Base-by-base conservation (phyloP, 495 filamentous ascomycete genomes). In the Amorphotheca resinae region DNA sequence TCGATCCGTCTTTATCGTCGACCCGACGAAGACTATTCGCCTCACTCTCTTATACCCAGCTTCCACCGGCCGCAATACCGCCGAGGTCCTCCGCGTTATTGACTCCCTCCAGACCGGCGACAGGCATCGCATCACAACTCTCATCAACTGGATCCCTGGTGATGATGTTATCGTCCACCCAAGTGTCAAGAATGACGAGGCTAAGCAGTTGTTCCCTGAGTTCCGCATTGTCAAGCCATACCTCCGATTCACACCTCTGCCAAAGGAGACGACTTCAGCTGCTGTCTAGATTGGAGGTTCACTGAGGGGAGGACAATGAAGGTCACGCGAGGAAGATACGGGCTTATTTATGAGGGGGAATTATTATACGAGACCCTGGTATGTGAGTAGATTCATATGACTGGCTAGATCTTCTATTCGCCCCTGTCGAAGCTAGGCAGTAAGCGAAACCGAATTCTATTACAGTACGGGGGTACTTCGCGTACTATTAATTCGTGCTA, bases 1-100 rank as follows among this genome's bases (percentile, higher is more conserved):
- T 72, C 88, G 91, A 59, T 93, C 86, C 51, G 91, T 96, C 65
- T 98, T 96, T 74, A 72, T 96, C 70, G 91, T 98, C 64, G 91
- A 96, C 72, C 91, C 91, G 43, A 93, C 80, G 74, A 95, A 96
- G 79, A 87, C 80, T 45, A 95, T 95, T 64, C 86, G 91, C 55
- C 79, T 87, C 57, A 95, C 94, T 63, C 74, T 96, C 49, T 81
- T 87, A 52, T 98, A 95, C 76, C 93, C 93, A n/a, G 91, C 93
- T 44, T 94, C 87, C 32, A 96, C 93, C 22, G 93, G 91, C 59
- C 86, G 91, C 56, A 98, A 95, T 70, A 83, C 85, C 44, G 87
- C 85, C 53, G 91, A 96, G 68, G 84, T 98, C 42, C 77, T 98
- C 47, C 85, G 93, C 57, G 81, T 95, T 42, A 72, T 98, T 59